These are phyloP conservation scores for Skeletonema marinoi DNA, from an alignment of 108 stramenopile genomes.

Conservation along the genomic window DNA sequence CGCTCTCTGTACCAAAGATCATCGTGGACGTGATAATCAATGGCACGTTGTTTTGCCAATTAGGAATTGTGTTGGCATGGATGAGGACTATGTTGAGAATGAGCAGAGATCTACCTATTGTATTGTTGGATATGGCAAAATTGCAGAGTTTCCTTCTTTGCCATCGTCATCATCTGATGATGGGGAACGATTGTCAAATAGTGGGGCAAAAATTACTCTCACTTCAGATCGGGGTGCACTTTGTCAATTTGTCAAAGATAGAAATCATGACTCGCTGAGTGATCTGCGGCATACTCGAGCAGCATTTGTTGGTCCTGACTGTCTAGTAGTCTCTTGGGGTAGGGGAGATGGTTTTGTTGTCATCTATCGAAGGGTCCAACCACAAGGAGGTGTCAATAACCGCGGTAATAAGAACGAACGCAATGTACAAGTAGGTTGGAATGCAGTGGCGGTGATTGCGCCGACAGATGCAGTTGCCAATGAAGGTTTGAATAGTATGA, in stretches of 20 bases:
- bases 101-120: slow-evolving; percentile 3
- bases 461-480: slow-evolving; percentile 32
- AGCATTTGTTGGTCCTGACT: slow-evolving; percentile 59
- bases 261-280: not conserved
- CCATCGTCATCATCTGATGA: not conserved
- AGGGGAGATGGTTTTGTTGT: slow-evolving; percentile 64
- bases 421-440: slow-evolving; percentile 39
- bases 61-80: slow-evolving; percentile 14
- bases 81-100: not conserved
- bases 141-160: slow-evolving; percentile 24
- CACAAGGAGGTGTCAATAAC: slow-evolving; percentile 5
- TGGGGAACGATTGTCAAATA: not conserved
- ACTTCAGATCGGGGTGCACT: slow-evolving; percentile 31
- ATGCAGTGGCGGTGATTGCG: slow-evolving; percentile 25
- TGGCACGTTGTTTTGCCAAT: slow-evolving; percentile 27
- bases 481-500: slow-evolving; percentile 12
- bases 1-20: slow-evolving; percentile 3
- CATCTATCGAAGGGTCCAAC: slow-evolving; percentile 60
- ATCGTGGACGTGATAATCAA: not conserved
- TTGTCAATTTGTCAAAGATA: not conserved
- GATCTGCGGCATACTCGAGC: slow-evolving; percentile 61
- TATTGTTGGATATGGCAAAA: slow-evolving; percentile 31
- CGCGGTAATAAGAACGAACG: slow-evolving; percentile 4
- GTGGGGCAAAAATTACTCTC: slow-evolving; percentile 14
- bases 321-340: slow-evolving; percentile 83